Base-by-base conservation (phyloP, 1,284 basidiomycete genomes). In the Puccinia triticina region DNA sequence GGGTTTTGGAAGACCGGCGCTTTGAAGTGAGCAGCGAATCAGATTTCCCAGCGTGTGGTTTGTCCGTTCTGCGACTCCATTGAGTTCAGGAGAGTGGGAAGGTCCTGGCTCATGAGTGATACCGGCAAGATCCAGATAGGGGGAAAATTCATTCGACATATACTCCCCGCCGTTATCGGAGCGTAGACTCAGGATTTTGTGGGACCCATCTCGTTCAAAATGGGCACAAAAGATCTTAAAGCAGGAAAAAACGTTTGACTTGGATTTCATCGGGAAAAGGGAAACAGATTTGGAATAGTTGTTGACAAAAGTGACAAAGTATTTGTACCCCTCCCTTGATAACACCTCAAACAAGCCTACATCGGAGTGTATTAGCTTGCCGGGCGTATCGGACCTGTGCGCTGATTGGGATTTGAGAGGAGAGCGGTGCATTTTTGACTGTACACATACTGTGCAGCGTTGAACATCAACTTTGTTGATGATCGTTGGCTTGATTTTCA, bases 181-280 rank as follows among this genome's bases (percentile, higher is more conserved):
- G 3, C 46, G 72, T 1, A 74, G 72, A 29, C 14, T 18, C 14
- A 61, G 59, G 3, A 61, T 61, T 10, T 81, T 84, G 18, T 18
- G 10, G 0, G 84, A 84, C 12, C 84, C 83, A 26, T 83, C 74
- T 26, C 83, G 84, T 74, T 87, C 85, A 3, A 84, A 83, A 76
- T 83, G 79, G 0, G 87, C 84, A 55, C 87, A 85, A 84, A 85
- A 89, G 3, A 82, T 57, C 73, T 85, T 84, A 82, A 89, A 87
- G 8, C 87, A 82, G 0, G 14, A 7, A 40, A 72, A 72, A 5
- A 26, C 1, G 1, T 72, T 12, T 0, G 37, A 43, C 23, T 72
- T 72, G 16, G 12, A 72, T 72, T 72, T 72, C 69, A 72, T 72
- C 0, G 69, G 14, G 4, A 14, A 66, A 18, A 66, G 14, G 1